Base-by-base conservation (phyloP, 805 yeast genomes). In the Komagataella phaffii region DNA sequence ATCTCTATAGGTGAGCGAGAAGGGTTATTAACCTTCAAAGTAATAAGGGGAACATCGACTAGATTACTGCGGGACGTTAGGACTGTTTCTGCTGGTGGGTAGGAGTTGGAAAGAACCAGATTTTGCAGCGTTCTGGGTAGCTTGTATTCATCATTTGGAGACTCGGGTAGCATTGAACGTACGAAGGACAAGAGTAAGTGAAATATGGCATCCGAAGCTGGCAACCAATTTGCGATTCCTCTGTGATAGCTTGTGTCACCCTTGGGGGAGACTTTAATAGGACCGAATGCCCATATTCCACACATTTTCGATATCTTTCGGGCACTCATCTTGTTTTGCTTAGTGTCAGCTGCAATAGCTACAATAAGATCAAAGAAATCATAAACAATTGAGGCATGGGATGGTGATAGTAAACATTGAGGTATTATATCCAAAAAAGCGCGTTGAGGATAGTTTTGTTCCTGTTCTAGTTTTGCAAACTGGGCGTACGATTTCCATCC, bases 311-410 rank as follows among this genome's bases (percentile, higher is more conserved):
- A 74, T 17, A 89, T 75, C 61, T 87, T 88, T 49, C 89, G 74
- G 0, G 93, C 95, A 59, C 86, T 80, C 72, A 89, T 68, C 59
- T 84, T 80, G 60, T 88, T 88, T 46, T 80, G 78, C 58, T 81
- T 84, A 3, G 95, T 80, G 65, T 88, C 85, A 7, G 95, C 80
- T 0, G 95, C 81, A 46, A 89, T 67, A 8, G 88, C 75, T 8
- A 88, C 85, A 47, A 90, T 67, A 43, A 89, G 72, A 61, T 89
- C 96, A 58, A 88, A 76, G 59, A 88, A 90, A 62, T 87, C 95
- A 63, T 86, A 87, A 3, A 87, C 91, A 3, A 90, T 87, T 1
- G 93, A 83, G 0, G 96, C 95, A 66, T 88, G 96, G 4, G 91
- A 83, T 2, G 93, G 88, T 0, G 93, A 82, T 2, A 84, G 76